phyloP scores from a whole-genome alignment of 106 monocot species.

The Allium fistulosum region DNA sequence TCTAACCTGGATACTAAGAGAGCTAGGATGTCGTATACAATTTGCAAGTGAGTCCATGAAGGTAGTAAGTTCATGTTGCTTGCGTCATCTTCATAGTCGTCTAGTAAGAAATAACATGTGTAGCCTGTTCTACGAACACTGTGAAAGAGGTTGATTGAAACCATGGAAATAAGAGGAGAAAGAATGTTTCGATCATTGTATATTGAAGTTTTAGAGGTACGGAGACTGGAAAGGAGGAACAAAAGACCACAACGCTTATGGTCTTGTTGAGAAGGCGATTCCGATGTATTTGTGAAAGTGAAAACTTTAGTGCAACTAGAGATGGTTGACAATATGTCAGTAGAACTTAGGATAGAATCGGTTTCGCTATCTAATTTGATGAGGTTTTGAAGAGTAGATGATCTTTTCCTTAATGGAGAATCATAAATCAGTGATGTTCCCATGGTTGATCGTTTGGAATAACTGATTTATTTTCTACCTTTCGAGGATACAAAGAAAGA shows the following conservation, averaged over 20 bases:
- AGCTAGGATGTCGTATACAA: conserved; percentile 37
- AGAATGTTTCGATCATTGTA: background rate
- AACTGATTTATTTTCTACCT: too few species aligned
- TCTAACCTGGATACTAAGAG: conserved; percentile 9
- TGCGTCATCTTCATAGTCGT: conserved; percentile 15
- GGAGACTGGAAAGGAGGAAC: conserved; percentile 24
- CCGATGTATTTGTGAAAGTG: conserved; percentile 29
- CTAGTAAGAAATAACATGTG: conserved; percentile 7
- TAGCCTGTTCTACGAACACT: conserved; percentile 18
- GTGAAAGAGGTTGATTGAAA: conserved; percentile 40
- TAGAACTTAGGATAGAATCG: background rate
- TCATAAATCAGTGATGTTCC: background rate
- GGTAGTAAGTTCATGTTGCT: conserved; percentile 9
- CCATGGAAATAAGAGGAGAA: conserved; percentile 25
- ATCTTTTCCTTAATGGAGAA: background rate
- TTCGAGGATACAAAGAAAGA: too few species aligned
- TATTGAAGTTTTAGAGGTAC: conserved; percentile 4
- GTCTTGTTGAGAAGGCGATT: conserved; percentile 23
- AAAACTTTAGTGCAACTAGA: conserved; percentile 24
- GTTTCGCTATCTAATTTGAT: conserved; percentile 14
- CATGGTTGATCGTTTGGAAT: too few species aligned
- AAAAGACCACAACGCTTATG: conserved; percentile 26
- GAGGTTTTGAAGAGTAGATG: conserved; percentile 25
- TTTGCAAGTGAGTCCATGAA: conserved; percentile 39
- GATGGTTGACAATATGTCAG: conserved; percentile 19